Evolutionary conservation across 192 early-diverging fungal species (phyloP).

Genomic region (Coemansia sp.): DNA sequence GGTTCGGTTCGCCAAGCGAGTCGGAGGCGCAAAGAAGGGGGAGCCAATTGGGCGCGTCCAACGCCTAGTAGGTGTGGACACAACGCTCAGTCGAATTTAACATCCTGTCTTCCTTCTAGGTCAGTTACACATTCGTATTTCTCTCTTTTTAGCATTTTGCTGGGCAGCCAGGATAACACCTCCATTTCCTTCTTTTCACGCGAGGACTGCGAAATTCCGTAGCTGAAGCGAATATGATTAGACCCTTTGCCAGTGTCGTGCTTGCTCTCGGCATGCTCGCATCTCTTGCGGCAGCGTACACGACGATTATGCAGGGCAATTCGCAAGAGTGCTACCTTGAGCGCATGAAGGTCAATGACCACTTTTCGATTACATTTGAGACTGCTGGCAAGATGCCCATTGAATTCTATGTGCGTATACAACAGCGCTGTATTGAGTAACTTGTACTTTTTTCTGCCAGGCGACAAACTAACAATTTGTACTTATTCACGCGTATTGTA

Average conservation of each 20-base stretch:
- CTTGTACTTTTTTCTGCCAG: background rate
- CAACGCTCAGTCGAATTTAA: background rate
- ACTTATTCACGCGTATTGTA: slow-evolving; percentile 3
- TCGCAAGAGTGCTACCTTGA: slow-evolving; percentile 55
- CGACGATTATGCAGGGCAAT: slow-evolving; percentile 47
- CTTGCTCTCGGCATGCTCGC: slow-evolving; percentile 31
- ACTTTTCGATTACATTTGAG: slow-evolving; percentile 54
- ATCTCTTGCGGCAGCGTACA: slow-evolving; percentile 44
- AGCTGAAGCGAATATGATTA: slow-evolving; percentile 29
- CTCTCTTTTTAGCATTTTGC: background rate
- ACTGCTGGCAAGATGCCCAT: slow-evolving; percentile 51
- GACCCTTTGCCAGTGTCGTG: slow-evolving; percentile 25
- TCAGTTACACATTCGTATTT: background rate
- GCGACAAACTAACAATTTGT: slow-evolving; percentile 2
- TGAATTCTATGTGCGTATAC: slow-evolving; percentile 34
- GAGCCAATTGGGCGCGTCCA: slow-evolving; percentile 12
- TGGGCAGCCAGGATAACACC: background rate
- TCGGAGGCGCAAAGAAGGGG: background rate
- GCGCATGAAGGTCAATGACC: slow-evolving; percentile 47
- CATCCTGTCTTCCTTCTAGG: background rate
- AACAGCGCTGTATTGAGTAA: background rate
- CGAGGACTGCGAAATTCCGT: background rate
- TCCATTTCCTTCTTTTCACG: background rate
- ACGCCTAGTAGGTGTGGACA: background rate
- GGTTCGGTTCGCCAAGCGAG: background rate